phyloP scores from a whole-genome alignment of 2,329 filamentous ascomycete species.

The Neodidymelliopsis sp. region DNA sequence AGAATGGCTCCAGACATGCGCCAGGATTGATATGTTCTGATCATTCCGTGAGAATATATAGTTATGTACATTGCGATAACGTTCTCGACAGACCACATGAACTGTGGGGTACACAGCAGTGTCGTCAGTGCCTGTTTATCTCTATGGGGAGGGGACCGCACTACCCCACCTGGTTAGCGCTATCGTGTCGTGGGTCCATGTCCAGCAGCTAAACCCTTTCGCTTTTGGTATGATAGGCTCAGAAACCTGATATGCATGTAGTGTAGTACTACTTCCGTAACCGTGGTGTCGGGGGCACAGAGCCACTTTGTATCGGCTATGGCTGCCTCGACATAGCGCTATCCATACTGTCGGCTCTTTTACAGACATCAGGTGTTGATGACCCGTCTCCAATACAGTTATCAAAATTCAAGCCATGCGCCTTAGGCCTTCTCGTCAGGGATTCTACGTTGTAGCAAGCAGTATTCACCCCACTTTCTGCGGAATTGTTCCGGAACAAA shows the following conservation, averaged over 20 bases:
- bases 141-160: conserved; percentile 22
- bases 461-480: conserved; percentile 88
- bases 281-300: neutral
- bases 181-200: conserved; percentile 10
- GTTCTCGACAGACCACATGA: neutral
- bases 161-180: conserved; percentile 34
- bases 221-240: conserved; percentile 10
- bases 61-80: conserved; percentile 23
- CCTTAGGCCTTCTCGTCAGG: neutral
- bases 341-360: conserved; percentile 8
- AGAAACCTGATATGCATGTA: neutral
- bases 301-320: neutral
- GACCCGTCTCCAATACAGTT: neutral
- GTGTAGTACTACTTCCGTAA: conserved; percentile 10
- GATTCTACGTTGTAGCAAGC: conserved; percentile 70
- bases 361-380: neutral
- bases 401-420: neutral
- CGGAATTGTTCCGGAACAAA: conserved; percentile 73
- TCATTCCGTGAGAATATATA: neutral
- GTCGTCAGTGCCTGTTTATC: conserved; percentile 25
- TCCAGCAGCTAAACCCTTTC: conserved; percentile 11
- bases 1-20: neutral
- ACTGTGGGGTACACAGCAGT: conserved; percentile 27
- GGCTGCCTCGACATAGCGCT: neutral
- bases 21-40: neutral